phyloP scores from a whole-genome alignment of 1,139 yeast species.

The Saccharomyces hybrid region DNA sequence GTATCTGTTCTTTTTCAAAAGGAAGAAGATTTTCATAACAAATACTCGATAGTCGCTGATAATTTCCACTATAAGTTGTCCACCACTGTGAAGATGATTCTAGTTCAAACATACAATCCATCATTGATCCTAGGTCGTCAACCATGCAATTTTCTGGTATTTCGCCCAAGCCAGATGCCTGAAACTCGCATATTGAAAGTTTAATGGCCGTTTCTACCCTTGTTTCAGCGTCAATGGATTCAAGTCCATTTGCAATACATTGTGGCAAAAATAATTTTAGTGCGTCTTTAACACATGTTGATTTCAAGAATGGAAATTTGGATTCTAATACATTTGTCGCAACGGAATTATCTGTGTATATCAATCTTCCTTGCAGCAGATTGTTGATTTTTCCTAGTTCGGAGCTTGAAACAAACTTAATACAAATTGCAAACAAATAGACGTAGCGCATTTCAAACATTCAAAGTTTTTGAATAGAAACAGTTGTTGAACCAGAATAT shows the following conservation, averaged over 20 bases:
- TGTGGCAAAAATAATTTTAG: conserved; percentile 14
- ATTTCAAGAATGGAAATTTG: conserved; percentile 23
- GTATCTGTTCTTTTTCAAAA: conserved; percentile 45
- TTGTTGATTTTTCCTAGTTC: neutral
- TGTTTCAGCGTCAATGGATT: conserved; percentile 24
- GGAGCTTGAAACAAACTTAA: neutral
- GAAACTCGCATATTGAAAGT: conserved; percentile 50
- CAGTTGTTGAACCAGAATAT: neutral
- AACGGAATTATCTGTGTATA: neutral
- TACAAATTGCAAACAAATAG: neutral
- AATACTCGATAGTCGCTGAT: conserved; percentile 41
- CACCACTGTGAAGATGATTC: conserved; percentile 47
- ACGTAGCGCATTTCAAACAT: neutral
- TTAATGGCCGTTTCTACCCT: conserved; percentile 39
- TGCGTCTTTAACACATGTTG: conserved; percentile 31
- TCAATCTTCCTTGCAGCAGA: neutral
- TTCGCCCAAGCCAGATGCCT: conserved; percentile 33
- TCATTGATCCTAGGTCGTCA: conserved; percentile 13
- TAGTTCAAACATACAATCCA: conserved; percentile 37
- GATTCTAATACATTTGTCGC: conserved; percentile 3
- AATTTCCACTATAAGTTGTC: conserved; percentile 57
- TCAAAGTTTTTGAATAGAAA: too few relatives aligned
- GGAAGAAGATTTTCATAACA: conserved; percentile 48
- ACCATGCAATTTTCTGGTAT: conserved; percentile 17
- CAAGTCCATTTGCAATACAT: conserved; percentile 29